A percentile compares a stretch with the other conserved stretches of the same genome.
Conservation (phyloP, 2,329 filamentous ascomycete species). For the Cordyceps javanica region DNA sequence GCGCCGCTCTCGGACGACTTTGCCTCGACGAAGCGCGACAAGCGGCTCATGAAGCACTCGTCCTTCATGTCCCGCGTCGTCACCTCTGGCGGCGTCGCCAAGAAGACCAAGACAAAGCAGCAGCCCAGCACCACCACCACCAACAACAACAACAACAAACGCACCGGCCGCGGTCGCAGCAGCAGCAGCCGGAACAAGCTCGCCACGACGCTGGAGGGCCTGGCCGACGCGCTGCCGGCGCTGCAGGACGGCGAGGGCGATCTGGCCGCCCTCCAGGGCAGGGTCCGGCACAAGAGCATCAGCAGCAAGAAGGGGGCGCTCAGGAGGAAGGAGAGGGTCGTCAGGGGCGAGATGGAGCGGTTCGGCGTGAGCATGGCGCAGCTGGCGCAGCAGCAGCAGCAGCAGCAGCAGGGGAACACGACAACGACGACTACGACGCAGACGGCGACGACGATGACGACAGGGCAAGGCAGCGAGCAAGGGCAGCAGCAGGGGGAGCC, state of each 20-base stretch:
- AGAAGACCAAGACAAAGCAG: neutral
- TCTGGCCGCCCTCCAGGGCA: slow-evolving; percentile 42
- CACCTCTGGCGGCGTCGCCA: slow-evolving; percentile 10
- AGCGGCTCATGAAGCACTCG: slow-evolving; percentile 74
- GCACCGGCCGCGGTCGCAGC: slow-evolving; percentile 46
- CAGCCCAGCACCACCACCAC: no score
- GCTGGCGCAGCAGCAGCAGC: slow-evolving; percentile 40
- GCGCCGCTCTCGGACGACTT: slow-evolving; percentile 50
- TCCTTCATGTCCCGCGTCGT: slow-evolving; percentile 71
- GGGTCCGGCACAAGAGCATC: slow-evolving; percentile 68
- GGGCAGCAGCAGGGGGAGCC: neutral
- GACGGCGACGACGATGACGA: neutral
- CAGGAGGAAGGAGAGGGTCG: slow-evolving; percentile 75
- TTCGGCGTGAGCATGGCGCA: slow-evolving; percentile 80
- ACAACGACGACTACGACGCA: neutral
- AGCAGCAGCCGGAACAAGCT: no score
- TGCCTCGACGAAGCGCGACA: slow-evolving; percentile 72
- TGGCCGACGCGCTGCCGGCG: slow-evolving; percentile 76
- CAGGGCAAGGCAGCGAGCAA: slow-evolving; percentile 9
- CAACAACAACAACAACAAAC: slow-evolving; percentile 18
- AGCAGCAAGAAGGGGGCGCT: slow-evolving; percentile 70
- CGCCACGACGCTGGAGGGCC: slow-evolving; percentile 63
- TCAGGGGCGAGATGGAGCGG: slow-evolving; percentile 73
- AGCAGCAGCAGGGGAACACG: neutral
- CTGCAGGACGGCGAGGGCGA: slow-evolving; percentile 41